A percentile compares a stretch with the other conserved stretches of the same genome.
Conservation (phyloP, 768 basidiomycete genomes). For the Tricholoma bakamatsutake region DNA sequence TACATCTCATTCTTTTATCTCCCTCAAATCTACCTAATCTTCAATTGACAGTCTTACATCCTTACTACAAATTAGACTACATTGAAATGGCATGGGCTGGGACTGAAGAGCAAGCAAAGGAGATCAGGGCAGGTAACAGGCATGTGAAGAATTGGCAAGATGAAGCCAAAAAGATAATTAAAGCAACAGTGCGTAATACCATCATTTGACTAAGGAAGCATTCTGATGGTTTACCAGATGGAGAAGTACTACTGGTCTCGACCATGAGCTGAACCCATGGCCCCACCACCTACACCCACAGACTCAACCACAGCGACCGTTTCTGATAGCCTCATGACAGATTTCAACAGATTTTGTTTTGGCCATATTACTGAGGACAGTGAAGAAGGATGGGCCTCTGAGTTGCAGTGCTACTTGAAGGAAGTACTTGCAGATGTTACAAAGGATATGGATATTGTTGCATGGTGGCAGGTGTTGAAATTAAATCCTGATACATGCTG, state of each 20-base stretch:
- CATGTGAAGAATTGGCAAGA: too few relatives aligned
- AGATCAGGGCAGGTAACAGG: too few relatives aligned
- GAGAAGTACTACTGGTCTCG: constrained; percentile 3
- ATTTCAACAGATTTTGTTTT: not conserved
- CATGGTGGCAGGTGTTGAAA: constrained; percentile 15
- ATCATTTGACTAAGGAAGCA: not conserved
- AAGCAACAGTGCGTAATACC: constrained; percentile 8
- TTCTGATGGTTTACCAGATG: constrained; percentile 8
- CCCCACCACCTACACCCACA: not conserved
- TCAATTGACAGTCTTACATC: too few relatives aligned
- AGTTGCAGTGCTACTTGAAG: constrained; percentile 7
- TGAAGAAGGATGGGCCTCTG: constrained; percentile 2
- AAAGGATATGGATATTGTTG: constrained; percentile 12
- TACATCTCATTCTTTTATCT: constrained; percentile 8
- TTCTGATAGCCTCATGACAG: not conserved
- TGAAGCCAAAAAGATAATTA: too few relatives aligned
- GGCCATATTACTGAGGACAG: not conserved
- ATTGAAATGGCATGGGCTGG: too few relatives aligned
- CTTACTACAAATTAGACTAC: too few relatives aligned
- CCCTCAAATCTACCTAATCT: constrained; percentile 9
- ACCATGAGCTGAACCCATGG: not conserved
- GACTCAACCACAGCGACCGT: not conserved
- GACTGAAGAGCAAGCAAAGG: too few relatives aligned
- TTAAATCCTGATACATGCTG: too few relatives aligned
- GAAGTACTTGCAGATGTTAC: constrained; percentile 8